Evolutionary conservation across 75 land plant species (phyloP).

Genomic region (Adiantum capillusveneris): DNA sequence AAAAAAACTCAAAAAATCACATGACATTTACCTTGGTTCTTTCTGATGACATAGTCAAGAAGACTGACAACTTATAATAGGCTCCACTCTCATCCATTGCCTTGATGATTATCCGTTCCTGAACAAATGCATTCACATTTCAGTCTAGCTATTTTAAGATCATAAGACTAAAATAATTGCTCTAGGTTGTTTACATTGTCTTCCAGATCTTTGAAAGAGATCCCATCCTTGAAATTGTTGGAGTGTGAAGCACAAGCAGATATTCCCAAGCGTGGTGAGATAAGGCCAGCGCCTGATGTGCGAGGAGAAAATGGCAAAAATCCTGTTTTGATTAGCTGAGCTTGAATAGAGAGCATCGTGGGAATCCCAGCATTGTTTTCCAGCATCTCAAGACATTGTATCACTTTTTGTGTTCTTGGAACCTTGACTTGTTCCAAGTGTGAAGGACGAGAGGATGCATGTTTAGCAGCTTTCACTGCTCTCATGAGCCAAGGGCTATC

Average conservation of each 20-base stretch:
- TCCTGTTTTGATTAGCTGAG: slow-evolving; percentile 46
- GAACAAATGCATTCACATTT: slow-evolving; percentile 1
- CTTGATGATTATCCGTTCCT: slow-evolving; percentile 71
- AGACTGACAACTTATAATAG: slow-evolving; percentile 74
- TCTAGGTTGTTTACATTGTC: slow-evolving; percentile 50
- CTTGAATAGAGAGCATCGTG: slow-evolving; percentile 87
- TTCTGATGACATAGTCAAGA: slow-evolving; percentile 76
- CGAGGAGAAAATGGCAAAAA: slow-evolving; percentile 50
- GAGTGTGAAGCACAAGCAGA: slow-evolving; percentile 53
- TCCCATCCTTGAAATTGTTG: slow-evolving; percentile 53
- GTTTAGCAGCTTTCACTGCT: slow-evolving; percentile 71
- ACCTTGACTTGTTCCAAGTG: slow-evolving; percentile 27
- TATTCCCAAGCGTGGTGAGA: slow-evolving; percentile 75
- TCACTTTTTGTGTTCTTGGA: slow-evolving; percentile 41
- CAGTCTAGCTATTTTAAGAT: too few species aligned
- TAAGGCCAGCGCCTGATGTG: slow-evolving; percentile 32
- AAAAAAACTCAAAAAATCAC: too few species aligned
- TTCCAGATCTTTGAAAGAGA: slow-evolving; percentile 90
- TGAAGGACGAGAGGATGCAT: slow-evolving; percentile 38
- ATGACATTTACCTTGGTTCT: slow-evolving; percentile 72
- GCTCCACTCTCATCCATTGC: slow-evolving; percentile 60
- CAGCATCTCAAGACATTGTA: slow-evolving; percentile 56
- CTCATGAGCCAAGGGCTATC: slow-evolving; percentile 47
- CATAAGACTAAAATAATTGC: too few species aligned
- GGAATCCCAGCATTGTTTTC: slow-evolving; percentile 52